Evolutionary conservation across 2,329 filamentous ascomycete genomes (phyloP).

Genomic region (Xylaria multiplex): DNA sequence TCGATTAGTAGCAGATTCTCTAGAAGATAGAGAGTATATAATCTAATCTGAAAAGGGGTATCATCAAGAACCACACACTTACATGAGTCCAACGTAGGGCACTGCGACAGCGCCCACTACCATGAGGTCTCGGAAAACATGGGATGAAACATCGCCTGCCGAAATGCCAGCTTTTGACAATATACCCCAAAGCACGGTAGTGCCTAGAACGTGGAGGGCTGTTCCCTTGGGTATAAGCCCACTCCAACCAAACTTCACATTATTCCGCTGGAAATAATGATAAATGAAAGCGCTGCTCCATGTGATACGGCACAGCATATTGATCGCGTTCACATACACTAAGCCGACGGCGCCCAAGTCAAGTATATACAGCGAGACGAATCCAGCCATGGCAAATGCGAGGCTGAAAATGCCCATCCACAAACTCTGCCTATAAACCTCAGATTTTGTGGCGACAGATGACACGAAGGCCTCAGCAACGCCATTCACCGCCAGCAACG

Average conservation of each 20-base stretch:
- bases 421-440: conserved; percentile 80
- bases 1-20: conserved; percentile 31
- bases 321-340: conserved; percentile 87
- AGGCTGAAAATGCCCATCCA: conserved; percentile 88
- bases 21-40: conserved; percentile 35
- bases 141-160: conserved; percentile 47
- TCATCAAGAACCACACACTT: conserved; percentile 53
- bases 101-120: conserved; percentile 62
- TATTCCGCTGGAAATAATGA: conserved; percentile 65
- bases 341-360: conserved; percentile 80
- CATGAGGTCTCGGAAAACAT: conserved; percentile 54
- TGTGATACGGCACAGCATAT: conserved; percentile 84
- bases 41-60: conserved; percentile 18
- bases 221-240: conserved; percentile 57
- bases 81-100: conserved; percentile 68
- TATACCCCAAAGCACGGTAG: conserved; percentile 55
- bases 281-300: conserved; percentile 83
- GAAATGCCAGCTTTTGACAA: conserved; percentile 43
- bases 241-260: conserved; percentile 53
- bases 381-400: conserved; percentile 79
- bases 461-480: conserved; percentile 93
- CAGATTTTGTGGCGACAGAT: conserved; percentile 78
- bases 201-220: conserved; percentile 56
- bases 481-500: conserved; percentile 90
- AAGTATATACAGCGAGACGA: conserved; percentile 75